Conservation (phyloP, 2,329 filamentous ascomycete genomes). For the Knufia fluminis region DNA sequence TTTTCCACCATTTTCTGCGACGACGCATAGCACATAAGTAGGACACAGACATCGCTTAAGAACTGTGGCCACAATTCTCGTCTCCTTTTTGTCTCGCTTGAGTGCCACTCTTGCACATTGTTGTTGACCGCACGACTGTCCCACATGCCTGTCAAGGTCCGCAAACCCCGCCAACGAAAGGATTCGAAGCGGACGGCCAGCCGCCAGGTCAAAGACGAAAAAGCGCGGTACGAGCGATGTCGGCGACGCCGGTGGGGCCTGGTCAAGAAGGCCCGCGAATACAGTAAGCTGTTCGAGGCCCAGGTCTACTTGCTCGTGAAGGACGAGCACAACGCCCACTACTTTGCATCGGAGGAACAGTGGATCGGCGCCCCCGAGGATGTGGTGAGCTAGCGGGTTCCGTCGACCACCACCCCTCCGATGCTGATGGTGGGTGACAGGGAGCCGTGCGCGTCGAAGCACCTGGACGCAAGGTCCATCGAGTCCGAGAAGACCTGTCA, state of each 20-base stretch:
- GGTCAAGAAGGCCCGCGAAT: constrained; percentile 1
- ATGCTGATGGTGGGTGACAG: constrained; percentile 2
- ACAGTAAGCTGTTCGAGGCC: background rate
- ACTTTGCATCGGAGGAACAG: constrained; percentile 2
- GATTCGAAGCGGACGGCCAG: background rate
- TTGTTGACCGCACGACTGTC: background rate
- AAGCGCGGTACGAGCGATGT: constrained; percentile 4
- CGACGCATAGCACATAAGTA: constrained; percentile 2
- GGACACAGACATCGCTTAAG: constrained; percentile 2
- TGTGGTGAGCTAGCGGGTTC: background rate
- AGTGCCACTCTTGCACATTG: constrained; percentile 4
- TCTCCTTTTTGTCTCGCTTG: background rate
- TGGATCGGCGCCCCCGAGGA: constrained; percentile 2
- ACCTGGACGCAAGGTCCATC: constrained; percentile 3
- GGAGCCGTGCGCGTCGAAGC: constrained; percentile 2
- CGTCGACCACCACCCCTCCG: background rate
- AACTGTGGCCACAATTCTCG: constrained; percentile 1
- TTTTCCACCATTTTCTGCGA: constrained; percentile 2
- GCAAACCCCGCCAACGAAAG: background rate
- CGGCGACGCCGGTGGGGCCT: background rate
- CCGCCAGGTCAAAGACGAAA: constrained; percentile 4
- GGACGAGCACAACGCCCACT: constrained; percentile 3
- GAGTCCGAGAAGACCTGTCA: constrained; percentile 1
- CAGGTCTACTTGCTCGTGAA: constrained; percentile 1
- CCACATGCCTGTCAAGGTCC: constrained; percentile 1